phyloP scores from a whole-genome alignment of 2,329 filamentous ascomycete genomes.

The Geosmithia flava region DNA sequence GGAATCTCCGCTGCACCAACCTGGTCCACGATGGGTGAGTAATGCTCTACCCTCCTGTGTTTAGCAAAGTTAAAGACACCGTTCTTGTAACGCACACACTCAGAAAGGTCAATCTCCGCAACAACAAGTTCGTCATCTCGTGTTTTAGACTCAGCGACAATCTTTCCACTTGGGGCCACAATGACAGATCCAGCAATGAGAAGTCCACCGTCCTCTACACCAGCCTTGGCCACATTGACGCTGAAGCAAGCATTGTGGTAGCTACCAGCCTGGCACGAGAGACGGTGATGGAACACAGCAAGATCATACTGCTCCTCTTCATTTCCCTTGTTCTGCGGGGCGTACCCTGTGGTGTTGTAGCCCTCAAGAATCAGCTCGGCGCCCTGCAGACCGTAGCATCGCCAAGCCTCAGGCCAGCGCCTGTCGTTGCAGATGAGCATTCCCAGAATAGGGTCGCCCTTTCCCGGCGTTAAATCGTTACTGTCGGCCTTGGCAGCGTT shows the following conservation, averaged over 20 bases:
- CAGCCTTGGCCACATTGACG: conserved; percentile 34
- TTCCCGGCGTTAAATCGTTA: conserved; percentile 4
- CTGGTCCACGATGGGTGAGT: conserved; percentile 23
- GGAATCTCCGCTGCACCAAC: conserved; percentile 17
- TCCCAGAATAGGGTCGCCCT: conserved; percentile 37
- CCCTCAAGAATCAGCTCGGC: conserved; percentile 19
- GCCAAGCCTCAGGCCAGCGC: conserved; percentile 40
- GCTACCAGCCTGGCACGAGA: conserved; percentile 37
- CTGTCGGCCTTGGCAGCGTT: conserved; percentile 9
- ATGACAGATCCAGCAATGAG: conserved; percentile 37
- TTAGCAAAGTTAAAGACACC: conserved; percentile 31
- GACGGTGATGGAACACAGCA: conserved; percentile 36
- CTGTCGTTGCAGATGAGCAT: conserved; percentile 46
- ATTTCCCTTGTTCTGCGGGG: conserved; percentile 24
- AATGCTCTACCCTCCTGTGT: conserved; percentile 29
- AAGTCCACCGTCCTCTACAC: conserved; percentile 26
- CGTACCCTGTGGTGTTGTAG: conserved; percentile 37
- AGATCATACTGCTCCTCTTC: conserved; percentile 27
- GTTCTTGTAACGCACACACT: conserved; percentile 33
- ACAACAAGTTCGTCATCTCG: conserved; percentile 35
- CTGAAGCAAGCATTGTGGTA: conserved; percentile 41
- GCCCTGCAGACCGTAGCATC: conserved; percentile 33
- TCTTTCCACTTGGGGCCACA: conserved; percentile 31
- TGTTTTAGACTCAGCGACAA: conserved; percentile 33
- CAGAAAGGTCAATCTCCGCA: conserved; percentile 33